phyloP scores from a whole-genome alignment of 441 rosid genomes.

The Biscutella laevigata region DNA sequence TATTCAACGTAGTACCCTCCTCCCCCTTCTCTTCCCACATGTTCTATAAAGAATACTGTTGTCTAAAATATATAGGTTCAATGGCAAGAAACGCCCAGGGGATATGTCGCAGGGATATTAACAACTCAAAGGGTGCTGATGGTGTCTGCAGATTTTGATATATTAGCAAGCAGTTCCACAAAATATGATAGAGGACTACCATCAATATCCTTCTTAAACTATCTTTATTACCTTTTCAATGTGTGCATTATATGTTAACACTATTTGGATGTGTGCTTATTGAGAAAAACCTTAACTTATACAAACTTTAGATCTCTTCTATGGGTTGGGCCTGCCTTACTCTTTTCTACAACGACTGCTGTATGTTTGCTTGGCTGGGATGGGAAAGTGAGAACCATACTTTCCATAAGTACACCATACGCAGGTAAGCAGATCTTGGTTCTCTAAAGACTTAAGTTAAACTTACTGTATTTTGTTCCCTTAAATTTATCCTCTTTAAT shows the following conservation, averaged over 20 bases:
- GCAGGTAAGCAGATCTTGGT: slow-evolving; percentile 47
- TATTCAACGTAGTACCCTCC: not conserved
- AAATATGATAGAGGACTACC: slow-evolving; percentile 93
- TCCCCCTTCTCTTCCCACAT: no score
- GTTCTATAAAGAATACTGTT: not conserved
- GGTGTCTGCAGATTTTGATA: slow-evolving; percentile 81
- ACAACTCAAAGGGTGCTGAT: slow-evolving; percentile 90
- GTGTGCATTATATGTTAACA: slow-evolving; percentile 1
- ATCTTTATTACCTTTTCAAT: slow-evolving; percentile 5
- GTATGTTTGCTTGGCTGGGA: slow-evolving; percentile 96
- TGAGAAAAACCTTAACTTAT: slow-evolving; percentile 49
- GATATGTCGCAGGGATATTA: slow-evolving; percentile 87
- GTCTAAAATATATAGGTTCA: slow-evolving; percentile 46
- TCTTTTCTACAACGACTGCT: slow-evolving; percentile 85
- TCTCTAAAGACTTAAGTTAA: slow-evolving; percentile 4
- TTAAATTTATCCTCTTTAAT: slow-evolving; percentile 17
- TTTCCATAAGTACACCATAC: slow-evolving; percentile 81
- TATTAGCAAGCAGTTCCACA: slow-evolving; percentile 72
- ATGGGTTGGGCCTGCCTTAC: slow-evolving; percentile 98
- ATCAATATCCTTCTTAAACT: slow-evolving; percentile 68
- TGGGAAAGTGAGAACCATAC: slow-evolving; percentile 79
- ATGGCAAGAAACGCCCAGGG: slow-evolving; percentile 92
- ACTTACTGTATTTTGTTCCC: slow-evolving; percentile 15
- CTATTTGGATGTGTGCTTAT: slow-evolving; percentile 14
- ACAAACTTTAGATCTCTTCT: slow-evolving; percentile 81